Base-by-base conservation (phyloP, 1,284 basidiomycete species). In the Filobasidium uniguttulatum region DNA sequence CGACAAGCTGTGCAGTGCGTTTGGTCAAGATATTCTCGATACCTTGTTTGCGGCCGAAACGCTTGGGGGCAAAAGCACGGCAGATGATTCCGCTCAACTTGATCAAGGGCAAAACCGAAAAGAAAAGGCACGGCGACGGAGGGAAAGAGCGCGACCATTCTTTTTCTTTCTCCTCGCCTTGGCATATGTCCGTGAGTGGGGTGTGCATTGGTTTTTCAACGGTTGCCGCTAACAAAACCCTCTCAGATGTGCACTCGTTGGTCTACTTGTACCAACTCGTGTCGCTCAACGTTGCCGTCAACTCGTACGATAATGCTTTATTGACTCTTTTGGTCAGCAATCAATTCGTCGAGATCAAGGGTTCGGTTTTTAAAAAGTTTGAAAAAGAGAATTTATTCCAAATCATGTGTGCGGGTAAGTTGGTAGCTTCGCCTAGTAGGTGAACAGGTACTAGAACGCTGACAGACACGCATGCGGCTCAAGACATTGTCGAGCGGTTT, bases 361-460 rank as follows among this genome's bases (percentile, higher is more conserved):
- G 93, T 33, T 91, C 73, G 60, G 94, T 99, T 0, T 99, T 99
- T 78, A 99, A 98, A 71, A 97, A 87, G 66, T 98, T 99, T 60
- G 94, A 98, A 66, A 99, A 97, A 68, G 94, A 98, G 62, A 97
- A 87, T 62, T 76, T 99, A n/a, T 97, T 99, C 65, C 94, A 99
- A 67, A 91, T 99, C 56, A 94, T 90, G 50, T 96, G 90, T 62
- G 91, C 90, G 56, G 85, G 86, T 87, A 56, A 51, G 72, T 59
- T 35, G n/a, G 7, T 25, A 10, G 19, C 44, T 14, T 19, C 31
- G 8, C 43, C 20, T 34, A 43, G 1, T 10, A 5, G n/a, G 8
- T 35, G 23, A 2, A 29, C 20, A 41, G 12, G 10, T 10, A 49
- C 25, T 23, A 23, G 5, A 17, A 35, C 31, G 31, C 9, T 33